These are phyloP conservation scores for Suhomyces atakaporum DNA, from an alignment of 1,139 yeast genomes.

Conservation along the genomic window DNA sequence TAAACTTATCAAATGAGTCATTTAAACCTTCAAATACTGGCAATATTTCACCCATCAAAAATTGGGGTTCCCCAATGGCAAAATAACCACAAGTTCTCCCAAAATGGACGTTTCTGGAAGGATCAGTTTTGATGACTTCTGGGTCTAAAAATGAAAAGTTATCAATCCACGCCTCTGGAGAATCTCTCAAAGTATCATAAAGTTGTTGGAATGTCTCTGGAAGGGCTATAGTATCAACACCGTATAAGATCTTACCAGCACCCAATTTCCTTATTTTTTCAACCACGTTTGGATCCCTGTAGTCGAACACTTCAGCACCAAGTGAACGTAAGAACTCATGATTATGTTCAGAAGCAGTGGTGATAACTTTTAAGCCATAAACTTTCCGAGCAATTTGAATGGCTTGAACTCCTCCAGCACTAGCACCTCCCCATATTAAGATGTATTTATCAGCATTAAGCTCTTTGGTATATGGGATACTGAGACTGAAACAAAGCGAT, in stretches of 20 bases:
- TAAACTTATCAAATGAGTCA: constrained; percentile 21
- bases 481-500: constrained; percentile 27
- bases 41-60: constrained; percentile 19
- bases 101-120: constrained; percentile 26
- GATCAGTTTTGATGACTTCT: constrained; percentile 13
- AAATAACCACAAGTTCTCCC: constrained; percentile 38
- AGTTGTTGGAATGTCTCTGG: constrained; percentile 40
- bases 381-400: constrained; percentile 44
- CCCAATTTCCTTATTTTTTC: constrained; percentile 47
- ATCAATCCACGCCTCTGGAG: constrained; percentile 33
- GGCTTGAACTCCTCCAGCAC: constrained; percentile 46
- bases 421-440: constrained; percentile 52
- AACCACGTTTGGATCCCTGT: constrained; percentile 54
- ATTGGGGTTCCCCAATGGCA: constrained; percentile 30
- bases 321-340: constrained; percentile 29
- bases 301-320: constrained; percentile 49
- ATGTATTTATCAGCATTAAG: constrained; percentile 30
- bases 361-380: constrained; percentile 41
- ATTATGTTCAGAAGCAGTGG: constrained; percentile 39
- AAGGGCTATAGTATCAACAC: constrained; percentile 55
- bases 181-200: constrained; percentile 43
- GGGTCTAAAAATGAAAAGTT: constrained; percentile 16
- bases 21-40: constrained; percentile 22
- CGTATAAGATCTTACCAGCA: constrained; percentile 48
- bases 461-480: constrained; percentile 23